Conservation (phyloP, 192 early-diverging fungal genomes). For the Coemansia erecta region DNA sequence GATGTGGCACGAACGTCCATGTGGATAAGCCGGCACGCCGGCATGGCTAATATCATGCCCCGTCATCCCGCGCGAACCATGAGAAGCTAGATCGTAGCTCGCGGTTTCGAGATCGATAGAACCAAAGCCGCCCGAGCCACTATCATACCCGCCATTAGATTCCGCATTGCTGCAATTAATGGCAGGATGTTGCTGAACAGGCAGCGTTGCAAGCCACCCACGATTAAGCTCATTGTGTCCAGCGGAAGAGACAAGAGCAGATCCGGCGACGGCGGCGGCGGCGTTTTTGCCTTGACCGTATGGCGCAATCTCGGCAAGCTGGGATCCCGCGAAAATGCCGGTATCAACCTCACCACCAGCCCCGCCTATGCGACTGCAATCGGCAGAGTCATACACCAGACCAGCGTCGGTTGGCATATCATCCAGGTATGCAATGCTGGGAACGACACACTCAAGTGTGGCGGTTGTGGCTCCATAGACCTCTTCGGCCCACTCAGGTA, state of each 20-base stretch:
- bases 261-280: not conserved
- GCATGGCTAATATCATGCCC: not conserved
- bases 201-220: constrained; percentile 3
- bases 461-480: not conserved
- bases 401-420: too few species aligned
- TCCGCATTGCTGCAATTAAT: not conserved
- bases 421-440: too few species aligned
- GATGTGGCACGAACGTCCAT: too few species aligned
- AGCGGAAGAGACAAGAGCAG: not conserved
- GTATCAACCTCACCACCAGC: too few species aligned
- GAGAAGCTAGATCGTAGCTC: not conserved
- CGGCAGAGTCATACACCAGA: too few species aligned
- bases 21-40: not conserved
- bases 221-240: not conserved
- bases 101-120: too few species aligned
- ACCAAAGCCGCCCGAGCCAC: constrained; percentile 2
- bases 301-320: constrained; percentile 6
- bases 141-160: not conserved
- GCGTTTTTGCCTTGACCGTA: not conserved
- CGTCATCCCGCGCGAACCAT: not conserved
- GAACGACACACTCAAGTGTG: not conserved
- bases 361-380: too few species aligned
- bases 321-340: not conserved
- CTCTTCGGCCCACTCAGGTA: not conserved
- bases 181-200: not conserved